These are phyloP conservation scores for Pyrus pyrifolia DNA, from an alignment of 306 rosid genomes.

Conservation along the genomic window DNA sequence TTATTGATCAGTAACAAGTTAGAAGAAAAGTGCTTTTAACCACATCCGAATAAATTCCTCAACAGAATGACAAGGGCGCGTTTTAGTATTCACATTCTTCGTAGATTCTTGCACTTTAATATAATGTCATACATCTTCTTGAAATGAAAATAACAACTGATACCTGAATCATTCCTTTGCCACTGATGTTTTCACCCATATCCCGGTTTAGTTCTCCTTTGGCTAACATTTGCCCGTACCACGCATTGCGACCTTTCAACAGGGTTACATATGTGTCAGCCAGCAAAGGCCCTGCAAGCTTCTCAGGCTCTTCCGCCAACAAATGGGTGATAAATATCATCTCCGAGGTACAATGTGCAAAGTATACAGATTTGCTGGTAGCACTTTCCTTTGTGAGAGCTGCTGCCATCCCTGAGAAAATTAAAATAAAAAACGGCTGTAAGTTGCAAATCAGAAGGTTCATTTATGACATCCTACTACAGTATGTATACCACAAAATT, in stretches of 20 bases:
- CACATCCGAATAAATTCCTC: no score
- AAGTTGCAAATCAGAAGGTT: neutral
- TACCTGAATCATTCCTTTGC: conserved; percentile 99
- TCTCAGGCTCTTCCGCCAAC: conserved; percentile 81
- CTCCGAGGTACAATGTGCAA: conserved; percentile 90
- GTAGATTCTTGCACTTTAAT: neutral
- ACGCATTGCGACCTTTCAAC: conserved; percentile 75
- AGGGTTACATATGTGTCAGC: conserved; percentile 89
- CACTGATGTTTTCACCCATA: conserved; percentile 89
- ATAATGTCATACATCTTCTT: neutral
- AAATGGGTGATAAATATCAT: conserved; percentile 85
- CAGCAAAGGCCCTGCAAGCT: conserved; percentile 86
- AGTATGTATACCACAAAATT: neutral
- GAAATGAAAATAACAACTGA: neutral
- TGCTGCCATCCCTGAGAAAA: conserved; percentile 75
- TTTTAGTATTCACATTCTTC: neutral
- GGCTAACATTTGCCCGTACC: conserved; percentile 85
- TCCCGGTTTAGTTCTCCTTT: conserved; percentile 79
- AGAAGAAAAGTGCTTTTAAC: neutral
- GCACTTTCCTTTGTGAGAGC: conserved; percentile 97
- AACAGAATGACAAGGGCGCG: no score
- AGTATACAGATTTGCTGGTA: conserved; percentile 86
- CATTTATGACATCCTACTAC: neutral
- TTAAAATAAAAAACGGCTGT: neutral
- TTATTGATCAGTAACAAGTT: neutral